Base-by-base conservation (phyloP, 805 yeast genomes). In the Yarrowia porcina region DNA sequence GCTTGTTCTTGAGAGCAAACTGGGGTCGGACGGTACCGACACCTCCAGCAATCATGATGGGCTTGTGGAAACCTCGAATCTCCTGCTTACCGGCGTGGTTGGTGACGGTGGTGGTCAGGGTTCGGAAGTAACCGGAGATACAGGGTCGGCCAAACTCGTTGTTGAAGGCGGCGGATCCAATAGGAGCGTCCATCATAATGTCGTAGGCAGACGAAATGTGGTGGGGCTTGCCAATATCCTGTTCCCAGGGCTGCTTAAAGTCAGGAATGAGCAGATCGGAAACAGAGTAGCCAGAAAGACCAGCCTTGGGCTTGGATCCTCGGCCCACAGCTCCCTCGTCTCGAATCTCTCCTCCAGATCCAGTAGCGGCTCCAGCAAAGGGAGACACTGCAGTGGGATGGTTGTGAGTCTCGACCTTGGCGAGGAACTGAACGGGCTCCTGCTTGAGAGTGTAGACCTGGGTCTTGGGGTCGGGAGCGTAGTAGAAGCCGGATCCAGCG, bases 361-460 rank as follows among this genome's bases (percentile, higher is more conserved):
- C 99, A 13, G 99, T 94, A 44, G 99, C 96, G 32, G 99, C 99
- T 75, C 99, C 99, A 3, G 99, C 92, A 77, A 90, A 94, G 41
- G 99, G 99, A 23, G 98, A 93, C 5, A 94, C 97, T 0, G 99
- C 99, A 25, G 99, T 94, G 63, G 99, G 99, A 75, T 94, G 99
- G 78, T 94, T 94, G 76, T 94, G 99, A 25, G 99, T 94, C 77
- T 94, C 99, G 60, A 94, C 99, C 75, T 94, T 94, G 72, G 92
- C 89, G 68, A 94, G 79, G 71, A 96, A 90, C 67, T 92, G 94
- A 20, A 93, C 96, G 54, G 78, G 79, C 77, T 94, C 99, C 67
- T 82, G 81, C 64, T 77, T 81, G 20, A 93, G 80, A 39, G 77
- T 76, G 96, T 97, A 94, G 69, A 80, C 81, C 69, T 87, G 83